Conservation (phyloP, 495 filamentous ascomycete genomes). For the Aspergillus nanangensis region DNA sequence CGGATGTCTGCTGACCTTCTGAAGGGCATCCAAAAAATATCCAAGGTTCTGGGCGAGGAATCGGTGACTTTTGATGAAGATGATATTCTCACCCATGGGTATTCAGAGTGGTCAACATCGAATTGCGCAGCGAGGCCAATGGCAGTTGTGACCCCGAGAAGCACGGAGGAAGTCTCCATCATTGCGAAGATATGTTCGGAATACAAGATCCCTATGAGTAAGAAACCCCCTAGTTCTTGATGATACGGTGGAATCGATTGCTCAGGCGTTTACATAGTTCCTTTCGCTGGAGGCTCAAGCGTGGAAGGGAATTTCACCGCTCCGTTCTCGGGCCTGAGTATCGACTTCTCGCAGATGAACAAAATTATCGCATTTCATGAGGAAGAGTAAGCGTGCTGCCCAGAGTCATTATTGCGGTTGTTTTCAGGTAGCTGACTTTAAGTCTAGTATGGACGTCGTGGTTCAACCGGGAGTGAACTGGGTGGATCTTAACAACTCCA, state of each 20-base stretch:
- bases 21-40: slow-evolving; percentile 43
- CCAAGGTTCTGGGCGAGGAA: slow-evolving; percentile 55
- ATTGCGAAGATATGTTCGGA: slow-evolving; percentile 71
- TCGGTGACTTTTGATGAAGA: slow-evolving; percentile 73
- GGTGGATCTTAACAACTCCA: not conserved
- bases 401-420: no score
- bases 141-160: slow-evolving; percentile 67
- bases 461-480: slow-evolving; percentile 12
- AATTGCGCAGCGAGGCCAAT: slow-evolving; percentile 67
- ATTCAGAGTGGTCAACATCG: slow-evolving; percentile 74
- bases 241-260: no score
- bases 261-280: no score
- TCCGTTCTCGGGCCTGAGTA: slow-evolving; percentile 71
- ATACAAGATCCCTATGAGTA: slow-evolving; percentile 65
- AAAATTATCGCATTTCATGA: slow-evolving; percentile 67
- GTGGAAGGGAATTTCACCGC: slow-evolving; percentile 78
- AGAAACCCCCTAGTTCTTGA: no score
- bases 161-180: slow-evolving; percentile 64
- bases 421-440: no score
- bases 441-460: slow-evolving; percentile 12
- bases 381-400: slow-evolving; percentile 57
- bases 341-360: slow-evolving; percentile 81
- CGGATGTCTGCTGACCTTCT: no score
- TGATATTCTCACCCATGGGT: slow-evolving; percentile 68
- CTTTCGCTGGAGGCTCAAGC: slow-evolving; percentile 73